Percentiles rank a stretch among this genome's conserved stretches.
These are phyloP conservation scores for Chytriomyces hyalinus DNA, from an alignment of 192 early-diverging fungal genomes.

Conservation along the genomic window DNA sequence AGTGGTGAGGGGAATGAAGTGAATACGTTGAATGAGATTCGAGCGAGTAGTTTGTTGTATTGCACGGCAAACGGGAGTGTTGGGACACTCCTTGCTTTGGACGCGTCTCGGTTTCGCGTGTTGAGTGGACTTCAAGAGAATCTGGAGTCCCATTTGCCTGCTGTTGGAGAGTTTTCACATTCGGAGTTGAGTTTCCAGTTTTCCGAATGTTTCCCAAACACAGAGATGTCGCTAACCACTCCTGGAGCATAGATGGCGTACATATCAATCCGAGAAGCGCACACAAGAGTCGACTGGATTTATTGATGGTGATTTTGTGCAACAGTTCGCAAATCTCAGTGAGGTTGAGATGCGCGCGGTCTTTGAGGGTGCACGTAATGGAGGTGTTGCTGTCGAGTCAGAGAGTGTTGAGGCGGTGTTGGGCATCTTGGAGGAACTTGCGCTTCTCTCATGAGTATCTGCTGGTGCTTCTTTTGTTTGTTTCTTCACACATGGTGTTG, in stretches of 20 bases:
- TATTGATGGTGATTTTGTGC: slow-evolving; percentile 93
- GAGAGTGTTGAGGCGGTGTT: slow-evolving; percentile 34
- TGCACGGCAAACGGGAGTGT: slow-evolving; percentile 81
- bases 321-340: slow-evolving; percentile 76
- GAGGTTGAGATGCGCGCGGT: slow-evolving; percentile 36
- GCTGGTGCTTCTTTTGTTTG: neutral
- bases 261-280: slow-evolving; percentile 61
- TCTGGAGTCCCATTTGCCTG: slow-evolving; percentile 58
- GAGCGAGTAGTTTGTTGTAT: slow-evolving; percentile 63
- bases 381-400: slow-evolving; percentile 36
- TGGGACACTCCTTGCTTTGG: slow-evolving; percentile 75
- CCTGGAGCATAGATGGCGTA: slow-evolving; percentile 60
- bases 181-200: slow-evolving; percentile 47
- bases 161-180: slow-evolving; percentile 69
- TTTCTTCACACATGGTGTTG: neutral
- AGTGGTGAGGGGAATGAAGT: slow-evolving; percentile 44
- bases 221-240: no score
- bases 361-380: slow-evolving; percentile 38
- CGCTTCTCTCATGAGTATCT: neutral
- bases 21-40: slow-evolving; percentile 1
- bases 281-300: slow-evolving; percentile 57
- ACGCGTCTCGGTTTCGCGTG: slow-evolving; percentile 59
- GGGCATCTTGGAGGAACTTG: slow-evolving; percentile 30
- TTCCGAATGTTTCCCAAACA: neutral
- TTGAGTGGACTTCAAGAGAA: slow-evolving; percentile 70